Base-by-base conservation (phyloP, 352 stramenopile species). In the Lagenidium sp. region DNA sequence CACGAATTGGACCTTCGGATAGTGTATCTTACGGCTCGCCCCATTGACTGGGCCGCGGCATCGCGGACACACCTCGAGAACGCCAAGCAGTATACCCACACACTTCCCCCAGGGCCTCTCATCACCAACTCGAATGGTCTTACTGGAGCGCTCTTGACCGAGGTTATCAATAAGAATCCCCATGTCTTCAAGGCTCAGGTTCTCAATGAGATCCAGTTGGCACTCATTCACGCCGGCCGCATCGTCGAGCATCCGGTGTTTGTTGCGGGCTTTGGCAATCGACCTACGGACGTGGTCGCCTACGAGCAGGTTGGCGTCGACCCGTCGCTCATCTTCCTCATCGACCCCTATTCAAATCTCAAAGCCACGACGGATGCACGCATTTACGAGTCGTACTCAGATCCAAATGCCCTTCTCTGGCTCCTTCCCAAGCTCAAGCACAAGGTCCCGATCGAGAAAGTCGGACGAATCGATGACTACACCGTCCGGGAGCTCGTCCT, bases 101-200 rank as follows among this genome's bases (percentile, higher is more conserved):
- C 55, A 25, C 56, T 92, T 8, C 79, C 79, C 0, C 69, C 72
- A 6, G 79, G 79, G 15, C 71, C 77, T 31, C 60, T 92, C 32
- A 82, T 92, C 52, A 92, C 79, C 3, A 92, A 88, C 48, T 86
- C 76, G 20, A 85, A 64, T 20, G 79, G 79, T 8, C 58, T 89
- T 38, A 89, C 77, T 1, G 79, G 79, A 12, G 79, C 79, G 13
- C 49, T 92, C 8, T 63, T 85, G 32, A 92, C 79, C 3, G 79
- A 92, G 44, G 79, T 89, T n/a, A 72, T 89, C 24, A 88, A 92
- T 53, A 89, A 87, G 51, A 92, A 81, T 42, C 79, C 79, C 12
- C 64, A 92, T 41, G 36, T 92, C 21, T 92, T 92, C 54, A 92
- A 92, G 48, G 68, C 73, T 8, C 68, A 85, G 43, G 76, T 92